phyloP scores from a whole-genome alignment of 2,329 filamentous ascomycete genomes.

The Colletotrichum sublineola region DNA sequence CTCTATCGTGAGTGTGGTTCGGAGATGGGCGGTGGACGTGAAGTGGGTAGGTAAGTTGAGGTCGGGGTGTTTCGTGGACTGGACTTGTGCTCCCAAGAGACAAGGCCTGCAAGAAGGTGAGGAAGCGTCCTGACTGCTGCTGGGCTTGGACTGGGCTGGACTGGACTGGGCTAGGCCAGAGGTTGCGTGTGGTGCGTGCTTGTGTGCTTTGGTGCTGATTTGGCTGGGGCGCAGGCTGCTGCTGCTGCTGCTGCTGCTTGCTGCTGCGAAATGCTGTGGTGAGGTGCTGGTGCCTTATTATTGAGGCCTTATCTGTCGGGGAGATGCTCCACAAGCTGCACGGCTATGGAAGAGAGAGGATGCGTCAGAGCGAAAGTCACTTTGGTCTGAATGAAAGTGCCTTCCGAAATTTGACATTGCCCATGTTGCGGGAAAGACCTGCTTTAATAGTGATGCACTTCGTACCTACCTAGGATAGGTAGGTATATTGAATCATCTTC shows the following conservation, averaged over 20 bases:
- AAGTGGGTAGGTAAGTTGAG: conserved; percentile 32
- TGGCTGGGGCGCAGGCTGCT: conserved; percentile 29
- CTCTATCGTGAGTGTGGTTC: conserved; percentile 30
- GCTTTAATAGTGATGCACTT: not conserved
- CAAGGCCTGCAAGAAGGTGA: conserved; percentile 9
- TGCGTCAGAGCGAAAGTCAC: conserved; percentile 30
- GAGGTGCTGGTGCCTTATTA: conserved; percentile 28
- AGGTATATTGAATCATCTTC: too few relatives aligned
- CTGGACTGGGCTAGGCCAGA: conserved; percentile 18
- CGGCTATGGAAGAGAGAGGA: conserved; percentile 2
- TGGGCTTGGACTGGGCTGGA: conserved; percentile 13
- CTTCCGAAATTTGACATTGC: not conserved
- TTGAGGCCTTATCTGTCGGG: conserved; percentile 15
- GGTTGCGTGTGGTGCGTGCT: conserved; percentile 16
- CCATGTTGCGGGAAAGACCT: not conserved
- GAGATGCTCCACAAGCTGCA: conserved; percentile 26
- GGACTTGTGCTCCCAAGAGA: conserved; percentile 38
- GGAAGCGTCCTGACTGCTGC: conserved; percentile 13
- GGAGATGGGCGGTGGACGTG: conserved; percentile 39
- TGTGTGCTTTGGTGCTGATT: conserved; percentile 18
- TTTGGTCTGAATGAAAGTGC: not conserved
- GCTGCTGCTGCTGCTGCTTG: conserved; percentile 10
- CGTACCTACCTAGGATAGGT: too few relatives aligned
- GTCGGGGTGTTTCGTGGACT: conserved; percentile 31
- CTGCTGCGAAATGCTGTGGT: conserved; percentile 12